These are phyloP conservation scores for Talaromyces marneffei DNA, from an alignment of 2,329 filamentous ascomycete species.

Conservation along the genomic window DNA sequence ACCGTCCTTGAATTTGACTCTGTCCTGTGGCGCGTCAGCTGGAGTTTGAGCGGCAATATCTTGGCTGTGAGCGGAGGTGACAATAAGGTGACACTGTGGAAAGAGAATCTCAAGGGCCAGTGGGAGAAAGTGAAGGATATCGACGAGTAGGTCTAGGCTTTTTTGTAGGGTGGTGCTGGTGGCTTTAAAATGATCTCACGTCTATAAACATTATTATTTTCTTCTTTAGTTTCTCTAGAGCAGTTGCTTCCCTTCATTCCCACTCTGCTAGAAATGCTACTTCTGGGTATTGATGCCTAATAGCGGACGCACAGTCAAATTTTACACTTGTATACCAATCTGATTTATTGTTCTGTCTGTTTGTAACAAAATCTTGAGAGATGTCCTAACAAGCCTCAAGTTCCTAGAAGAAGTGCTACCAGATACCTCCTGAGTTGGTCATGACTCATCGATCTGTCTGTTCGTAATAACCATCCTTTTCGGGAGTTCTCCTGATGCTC, in stretches of 20 bases:
- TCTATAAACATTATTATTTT: not conserved
- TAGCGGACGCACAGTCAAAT: not conserved
- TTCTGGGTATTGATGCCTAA: not conserved
- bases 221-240: not conserved
- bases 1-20: conserved; percentile 84
- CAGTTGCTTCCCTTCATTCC: not conserved
- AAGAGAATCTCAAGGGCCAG: conserved; percentile 92
- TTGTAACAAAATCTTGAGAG: not conserved
- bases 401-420: not conserved
- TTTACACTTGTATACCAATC: not conserved
- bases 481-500: not conserved
- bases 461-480: not conserved
- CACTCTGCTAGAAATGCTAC: not conserved
- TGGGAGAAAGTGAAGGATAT: conserved; percentile 98
- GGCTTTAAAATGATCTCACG: conserved; percentile 1
- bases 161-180: not conserved
- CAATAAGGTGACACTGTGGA: conserved; percentile 97
- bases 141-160: conserved; percentile 58
- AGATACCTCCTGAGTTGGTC: not conserved
- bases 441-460: not conserved
- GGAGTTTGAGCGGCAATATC: conserved; percentile 95
- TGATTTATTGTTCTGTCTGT: not conserved
- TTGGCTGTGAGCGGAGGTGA: conserved; percentile 88
- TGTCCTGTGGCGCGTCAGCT: conserved; percentile 92
- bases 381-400: not conserved